A percentile compares a stretch with the other conserved stretches of the same genome.
Evolutionary conservation across 208 protist genomes (phyloP).

Genomic region (Wallacemonas sp.): DNA sequence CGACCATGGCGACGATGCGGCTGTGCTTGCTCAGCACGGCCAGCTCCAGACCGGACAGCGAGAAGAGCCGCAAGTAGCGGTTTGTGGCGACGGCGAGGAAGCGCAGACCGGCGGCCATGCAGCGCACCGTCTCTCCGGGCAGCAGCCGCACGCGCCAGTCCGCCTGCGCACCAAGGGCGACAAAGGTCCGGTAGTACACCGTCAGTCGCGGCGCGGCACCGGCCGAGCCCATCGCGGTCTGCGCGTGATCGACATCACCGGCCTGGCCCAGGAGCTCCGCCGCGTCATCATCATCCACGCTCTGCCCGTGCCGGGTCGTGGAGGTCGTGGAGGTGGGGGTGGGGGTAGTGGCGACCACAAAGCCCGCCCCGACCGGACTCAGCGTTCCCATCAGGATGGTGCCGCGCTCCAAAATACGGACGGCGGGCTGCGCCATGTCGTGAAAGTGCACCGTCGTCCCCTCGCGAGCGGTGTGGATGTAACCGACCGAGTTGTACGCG

Average conservation of each 20-base stretch:
- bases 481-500: slow-evolving; percentile 86
- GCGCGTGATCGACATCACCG: slow-evolving; percentile 30
- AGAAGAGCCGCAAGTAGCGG: slow-evolving; percentile 82
- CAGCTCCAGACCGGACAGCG: slow-evolving; percentile 81
- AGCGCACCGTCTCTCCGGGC: slow-evolving; percentile 78
- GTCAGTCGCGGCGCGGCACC: slow-evolving; percentile 48
- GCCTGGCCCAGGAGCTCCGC: slow-evolving; percentile 2
- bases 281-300: not conserved
- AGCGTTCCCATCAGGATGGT: slow-evolving; percentile 75
- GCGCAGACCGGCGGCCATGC: slow-evolving; percentile 68
- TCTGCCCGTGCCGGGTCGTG: no score
- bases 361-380: slow-evolving; percentile 73
- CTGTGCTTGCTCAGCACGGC: slow-evolving; percentile 77
- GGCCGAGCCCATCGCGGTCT: slow-evolving; percentile 28
- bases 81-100: slow-evolving; percentile 79
- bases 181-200: slow-evolving; percentile 78
- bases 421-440: slow-evolving; percentile 69
- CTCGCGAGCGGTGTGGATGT: slow-evolving; percentile 64
- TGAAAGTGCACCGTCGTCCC: slow-evolving; percentile 82
- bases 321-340: no score
- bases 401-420: slow-evolving; percentile 62
- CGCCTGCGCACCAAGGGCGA: slow-evolving; percentile 73
- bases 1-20: slow-evolving; percentile 83
- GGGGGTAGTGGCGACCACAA: slow-evolving; percentile 71
- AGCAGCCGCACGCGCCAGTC: slow-evolving; percentile 75